Percentiles rank a stretch among this genome's conserved stretches.
These are phyloP conservation scores for Penicillium sp. DNA, from an alignment of 2,329 filamentous ascomycete species.

Conservation along the genomic window DNA sequence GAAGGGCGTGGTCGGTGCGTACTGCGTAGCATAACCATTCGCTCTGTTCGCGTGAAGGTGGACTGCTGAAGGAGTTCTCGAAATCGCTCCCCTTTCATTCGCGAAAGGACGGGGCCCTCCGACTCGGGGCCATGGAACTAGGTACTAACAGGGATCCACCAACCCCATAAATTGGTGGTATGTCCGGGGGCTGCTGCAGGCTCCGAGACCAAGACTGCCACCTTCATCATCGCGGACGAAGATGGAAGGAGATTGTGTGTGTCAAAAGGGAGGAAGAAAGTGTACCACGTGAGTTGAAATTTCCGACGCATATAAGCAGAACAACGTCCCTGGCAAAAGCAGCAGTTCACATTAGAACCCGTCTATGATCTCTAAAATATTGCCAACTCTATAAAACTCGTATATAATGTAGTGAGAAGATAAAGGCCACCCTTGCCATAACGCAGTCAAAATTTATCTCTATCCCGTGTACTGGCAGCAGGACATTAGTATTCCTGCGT, in stretches of 20 bases:
- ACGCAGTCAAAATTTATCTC: background rate
- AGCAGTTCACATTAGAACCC: background rate
- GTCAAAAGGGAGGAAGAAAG: background rate
- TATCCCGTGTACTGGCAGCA: background rate
- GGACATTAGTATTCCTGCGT: slow-evolving; percentile 32
- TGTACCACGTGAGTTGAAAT: background rate
- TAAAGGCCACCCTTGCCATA: background rate
- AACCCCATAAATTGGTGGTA: no score
- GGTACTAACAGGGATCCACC: background rate
- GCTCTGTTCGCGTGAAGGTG: background rate
- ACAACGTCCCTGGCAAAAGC: background rate
- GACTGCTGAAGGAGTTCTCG: background rate
- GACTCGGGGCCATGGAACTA: background rate
- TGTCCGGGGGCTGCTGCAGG: background rate
- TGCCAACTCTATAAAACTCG: slow-evolving; percentile 7
- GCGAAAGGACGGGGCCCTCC: background rate
- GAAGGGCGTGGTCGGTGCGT: background rate
- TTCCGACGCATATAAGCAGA: background rate
- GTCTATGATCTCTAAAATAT: slow-evolving; percentile 12
- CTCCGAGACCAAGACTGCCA: background rate
- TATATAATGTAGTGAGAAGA: slow-evolving; percentile 7
- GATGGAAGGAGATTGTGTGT: background rate
- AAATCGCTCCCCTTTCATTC: background rate
- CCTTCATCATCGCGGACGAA: background rate
- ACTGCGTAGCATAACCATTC: background rate